These are phyloP conservation scores for Citrus unshiu DNA, from an alignment of 345 rosid species.

Conservation along the genomic window DNA sequence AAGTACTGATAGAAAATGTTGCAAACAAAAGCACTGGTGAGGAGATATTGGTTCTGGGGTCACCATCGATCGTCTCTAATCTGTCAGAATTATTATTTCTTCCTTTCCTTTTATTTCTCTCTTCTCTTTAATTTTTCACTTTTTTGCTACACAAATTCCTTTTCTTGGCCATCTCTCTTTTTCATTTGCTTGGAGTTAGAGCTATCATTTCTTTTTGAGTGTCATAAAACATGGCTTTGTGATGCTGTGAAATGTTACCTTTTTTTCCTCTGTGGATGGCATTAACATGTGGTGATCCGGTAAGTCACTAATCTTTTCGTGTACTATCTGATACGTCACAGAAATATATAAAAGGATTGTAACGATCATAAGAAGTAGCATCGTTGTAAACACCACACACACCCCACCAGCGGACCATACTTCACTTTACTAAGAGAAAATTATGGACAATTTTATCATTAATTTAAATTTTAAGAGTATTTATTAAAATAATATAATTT, in stretches of 20 bases:
- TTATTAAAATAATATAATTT: too few species aligned
- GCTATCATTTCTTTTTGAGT: neutral
- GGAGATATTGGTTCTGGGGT: neutral
- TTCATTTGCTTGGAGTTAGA: neutral
- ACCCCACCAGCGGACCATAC: too few species aligned
- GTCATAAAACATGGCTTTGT: neutral
- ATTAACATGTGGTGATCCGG: neutral
- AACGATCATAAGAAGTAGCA: too few species aligned
- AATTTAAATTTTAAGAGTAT: too few species aligned
- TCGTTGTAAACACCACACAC: too few species aligned
- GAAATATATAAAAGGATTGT: neutral
- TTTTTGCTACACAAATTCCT: neutral
- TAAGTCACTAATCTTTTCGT: neutral
- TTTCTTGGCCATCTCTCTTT: neutral
- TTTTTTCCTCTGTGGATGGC: neutral
- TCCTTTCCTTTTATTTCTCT: neutral
- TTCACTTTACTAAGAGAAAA: too few species aligned
- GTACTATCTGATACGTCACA: neutral
- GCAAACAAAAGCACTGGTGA: neutral
- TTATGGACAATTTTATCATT: too few species aligned
- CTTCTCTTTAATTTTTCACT: neutral
- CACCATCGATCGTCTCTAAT: neutral
- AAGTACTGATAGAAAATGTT: neutral
- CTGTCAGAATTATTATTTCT: slow-evolving; percentile 6
- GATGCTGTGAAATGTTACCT: neutral